Evolutionary conservation across 2,329 filamentous ascomycete genomes (phyloP).

Genomic region (Claviceps digitariae): DNA sequence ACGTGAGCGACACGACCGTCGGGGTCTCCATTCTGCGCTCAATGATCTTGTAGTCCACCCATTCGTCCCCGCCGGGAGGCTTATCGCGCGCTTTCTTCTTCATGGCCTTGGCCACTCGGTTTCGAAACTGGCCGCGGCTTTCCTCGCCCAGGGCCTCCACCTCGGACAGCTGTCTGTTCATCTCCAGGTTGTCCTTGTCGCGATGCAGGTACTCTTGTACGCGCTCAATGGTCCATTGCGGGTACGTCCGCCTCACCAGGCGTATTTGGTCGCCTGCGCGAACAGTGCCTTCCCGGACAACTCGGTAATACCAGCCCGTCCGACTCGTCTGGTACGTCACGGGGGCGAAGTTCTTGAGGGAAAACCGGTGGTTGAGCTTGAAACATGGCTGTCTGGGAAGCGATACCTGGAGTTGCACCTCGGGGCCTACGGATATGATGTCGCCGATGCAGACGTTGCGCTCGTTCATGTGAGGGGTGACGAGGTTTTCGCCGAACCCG

Average conservation of each 20-base stretch:
- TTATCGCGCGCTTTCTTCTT: conserved; percentile 13
- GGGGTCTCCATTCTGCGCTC: conserved; percentile 37
- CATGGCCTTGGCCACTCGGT: conserved; percentile 34
- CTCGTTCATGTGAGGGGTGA: conserved; percentile 45
- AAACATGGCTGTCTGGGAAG: conserved; percentile 52
- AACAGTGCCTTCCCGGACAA: conserved; percentile 41
- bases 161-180: conserved; percentile 37
- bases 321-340: conserved; percentile 41
- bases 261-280: conserved; percentile 41
- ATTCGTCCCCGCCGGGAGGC: conserved; percentile 17
- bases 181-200: conserved; percentile 34
- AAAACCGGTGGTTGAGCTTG: conserved; percentile 53
- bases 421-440: conserved; percentile 35
- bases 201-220: conserved; percentile 50
- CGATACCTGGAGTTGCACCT: conserved; percentile 42
- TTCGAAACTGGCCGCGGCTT: conserved; percentile 32
- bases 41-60: conserved; percentile 33
- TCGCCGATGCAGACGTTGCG: conserved; percentile 54
- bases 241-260: conserved; percentile 40
- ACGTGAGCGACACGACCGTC: conserved; percentile 35
- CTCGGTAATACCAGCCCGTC: conserved; percentile 54
- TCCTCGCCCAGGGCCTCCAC: conserved; percentile 38
- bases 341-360: conserved; percentile 47
- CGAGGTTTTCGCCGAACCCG: conserved; percentile 53
- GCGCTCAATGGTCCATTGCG: conserved; percentile 48